Percentiles rank a stretch among this genome's conserved stretches.
Evolutionary conservation across 192 early-diverging fungal genomes (phyloP).

Genomic region (Coemansia asiatica): DNA sequence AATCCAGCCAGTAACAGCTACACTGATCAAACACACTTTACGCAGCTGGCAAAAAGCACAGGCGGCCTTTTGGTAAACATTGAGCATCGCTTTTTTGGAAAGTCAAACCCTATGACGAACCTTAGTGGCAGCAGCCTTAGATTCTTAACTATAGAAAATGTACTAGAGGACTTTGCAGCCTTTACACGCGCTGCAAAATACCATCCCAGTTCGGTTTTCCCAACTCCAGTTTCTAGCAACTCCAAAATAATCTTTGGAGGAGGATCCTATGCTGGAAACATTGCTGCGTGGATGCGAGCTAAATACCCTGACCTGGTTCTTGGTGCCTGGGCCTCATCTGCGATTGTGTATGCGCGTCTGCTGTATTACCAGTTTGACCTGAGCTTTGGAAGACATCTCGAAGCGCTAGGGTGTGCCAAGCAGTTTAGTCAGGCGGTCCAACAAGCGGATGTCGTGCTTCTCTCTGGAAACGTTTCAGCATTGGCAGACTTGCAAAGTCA

Average conservation of each 20-base stretch:
- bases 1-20: slow-evolving; percentile 7
- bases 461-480: slow-evolving; percentile 16
- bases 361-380: slow-evolving; percentile 62
- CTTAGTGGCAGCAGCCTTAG: slow-evolving; percentile 37
- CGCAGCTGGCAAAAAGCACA: slow-evolving; percentile 54
- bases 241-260: slow-evolving; percentile 56
- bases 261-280: slow-evolving; percentile 68
- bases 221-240: slow-evolving; percentile 14
- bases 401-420: slow-evolving; percentile 32
- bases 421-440: slow-evolving; percentile 42
- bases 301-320: slow-evolving; percentile 62
- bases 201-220: slow-evolving; percentile 14
- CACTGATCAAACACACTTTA: slow-evolving; percentile 21
- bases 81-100: slow-evolving; percentile 66
- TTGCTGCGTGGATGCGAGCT: slow-evolving; percentile 74
- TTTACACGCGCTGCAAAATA: slow-evolving; percentile 28
- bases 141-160: slow-evolving; percentile 31
- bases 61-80: slow-evolving; percentile 58
- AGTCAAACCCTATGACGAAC: slow-evolving; percentile 54
- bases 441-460: slow-evolving; percentile 34
- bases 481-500: slow-evolving; percentile 15
- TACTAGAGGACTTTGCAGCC: slow-evolving; percentile 34
- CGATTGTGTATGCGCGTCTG: slow-evolving; percentile 60
- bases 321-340: slow-evolving; percentile 69
- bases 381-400: slow-evolving; percentile 31